phyloP scores from a whole-genome alignment of 2,329 filamentous ascomycete genomes.

The Neocucurbitaria cava region DNA sequence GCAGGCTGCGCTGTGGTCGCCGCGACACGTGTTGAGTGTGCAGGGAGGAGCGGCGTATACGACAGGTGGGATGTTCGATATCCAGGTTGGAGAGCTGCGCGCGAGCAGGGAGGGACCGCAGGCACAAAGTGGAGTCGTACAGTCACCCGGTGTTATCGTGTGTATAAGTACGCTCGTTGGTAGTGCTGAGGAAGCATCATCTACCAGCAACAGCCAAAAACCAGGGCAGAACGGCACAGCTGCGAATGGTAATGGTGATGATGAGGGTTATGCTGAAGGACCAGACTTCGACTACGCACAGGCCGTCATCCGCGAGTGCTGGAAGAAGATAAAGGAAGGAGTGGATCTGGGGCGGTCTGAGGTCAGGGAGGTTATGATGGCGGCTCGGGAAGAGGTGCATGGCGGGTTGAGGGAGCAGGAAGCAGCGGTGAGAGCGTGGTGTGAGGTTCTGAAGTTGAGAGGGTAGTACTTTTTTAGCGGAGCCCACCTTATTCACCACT shows the following conservation, averaged over 20 bases:
- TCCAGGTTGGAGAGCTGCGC: slow-evolving; percentile 40
- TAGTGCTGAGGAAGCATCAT: too few relatives aligned
- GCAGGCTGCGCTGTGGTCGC: slow-evolving; percentile 36
- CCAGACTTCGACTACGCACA: slow-evolving; percentile 34
- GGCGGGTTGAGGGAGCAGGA: slow-evolving; percentile 25
- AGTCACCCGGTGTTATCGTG: slow-evolving; percentile 37
- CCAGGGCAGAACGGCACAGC: slow-evolving; percentile 1
- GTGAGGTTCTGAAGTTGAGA: slow-evolving; percentile 38
- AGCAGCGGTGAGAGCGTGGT: slow-evolving; percentile 41
- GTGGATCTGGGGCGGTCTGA: slow-evolving; percentile 35
- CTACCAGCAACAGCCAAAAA: too few relatives aligned
- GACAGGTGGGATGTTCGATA: slow-evolving; percentile 25
- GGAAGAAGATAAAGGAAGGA: slow-evolving; percentile 30
- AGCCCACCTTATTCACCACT: not conserved
- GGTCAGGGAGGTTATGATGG: slow-evolving; percentile 37
- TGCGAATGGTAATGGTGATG: too few relatives aligned
- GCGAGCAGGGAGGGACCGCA: slow-evolving; percentile 26
- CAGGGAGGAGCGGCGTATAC: slow-evolving; percentile 29
- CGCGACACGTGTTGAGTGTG: slow-evolving; percentile 30
- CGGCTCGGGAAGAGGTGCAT: slow-evolving; percentile 8
- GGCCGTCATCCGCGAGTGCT: slow-evolving; percentile 31
- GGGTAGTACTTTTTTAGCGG: slow-evolving; percentile 15
- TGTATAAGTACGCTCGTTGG: slow-evolving; percentile 32
- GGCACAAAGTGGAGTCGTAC: slow-evolving; percentile 18
- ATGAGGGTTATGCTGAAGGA: too few relatives aligned